Percentiles rank a stretch among this genome's conserved stretches.
These are phyloP conservation scores for Byssothecium circinans DNA, from an alignment of 2,329 filamentous ascomycete species.

Conservation along the genomic window DNA sequence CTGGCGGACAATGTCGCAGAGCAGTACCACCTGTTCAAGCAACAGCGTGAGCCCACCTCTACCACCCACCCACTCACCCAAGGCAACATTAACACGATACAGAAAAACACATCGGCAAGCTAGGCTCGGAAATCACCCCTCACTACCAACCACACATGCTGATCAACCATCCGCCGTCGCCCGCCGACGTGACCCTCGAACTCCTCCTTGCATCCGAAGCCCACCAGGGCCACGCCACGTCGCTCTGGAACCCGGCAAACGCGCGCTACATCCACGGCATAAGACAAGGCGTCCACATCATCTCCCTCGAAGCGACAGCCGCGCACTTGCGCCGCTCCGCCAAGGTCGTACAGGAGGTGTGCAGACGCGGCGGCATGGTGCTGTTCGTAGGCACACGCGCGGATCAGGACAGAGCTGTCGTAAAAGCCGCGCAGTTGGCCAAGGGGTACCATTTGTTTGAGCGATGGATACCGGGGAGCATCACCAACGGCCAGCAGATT, in stretches of 20 bases:
- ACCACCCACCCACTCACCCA: neutral
- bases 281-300: constrained; percentile 86
- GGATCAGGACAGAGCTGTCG: constrained; percentile 79
- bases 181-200: constrained; percentile 84
- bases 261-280: constrained; percentile 92
- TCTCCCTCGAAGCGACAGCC: constrained; percentile 85
- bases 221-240: constrained; percentile 80
- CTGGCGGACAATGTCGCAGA: constrained; percentile 34
- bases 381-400: constrained; percentile 87
- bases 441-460: constrained; percentile 86
- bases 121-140: constrained; percentile 47
- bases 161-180: constrained; percentile 70
- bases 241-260: constrained; percentile 93
- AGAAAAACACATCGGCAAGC: constrained; percentile 39
- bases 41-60: constrained; percentile 37
- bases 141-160: constrained; percentile 69
- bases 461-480: constrained; percentile 86
- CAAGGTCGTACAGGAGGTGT: constrained; percentile 86
- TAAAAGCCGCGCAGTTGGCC: constrained; percentile 76
- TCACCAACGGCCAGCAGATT: constrained; percentile 92
- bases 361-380: constrained; percentile 78
- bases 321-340: constrained; percentile 89
- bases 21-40: constrained; percentile 48
- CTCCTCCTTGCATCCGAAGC: constrained; percentile 62
- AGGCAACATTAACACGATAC: neutral